A percentile compares a stretch with the other conserved stretches of the same genome.
phyloP scores from a whole-genome alignment of 805 yeast species.

The Spencermartinsiella europaea region DNA sequence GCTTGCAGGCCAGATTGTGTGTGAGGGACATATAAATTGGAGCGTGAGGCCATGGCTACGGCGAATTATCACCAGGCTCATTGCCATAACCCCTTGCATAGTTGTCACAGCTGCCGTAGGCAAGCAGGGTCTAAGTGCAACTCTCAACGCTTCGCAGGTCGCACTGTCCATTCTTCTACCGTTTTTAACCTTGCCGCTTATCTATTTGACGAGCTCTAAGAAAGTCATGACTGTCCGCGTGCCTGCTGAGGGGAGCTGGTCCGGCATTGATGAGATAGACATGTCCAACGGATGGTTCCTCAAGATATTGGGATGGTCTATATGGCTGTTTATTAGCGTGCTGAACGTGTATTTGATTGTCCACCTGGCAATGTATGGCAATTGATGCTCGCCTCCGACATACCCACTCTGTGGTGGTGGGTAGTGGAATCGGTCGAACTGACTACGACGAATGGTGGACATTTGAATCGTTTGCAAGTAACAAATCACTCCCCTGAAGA shows the following conservation, averaged over 20 bases:
- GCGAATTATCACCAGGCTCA: conserved; percentile 67
- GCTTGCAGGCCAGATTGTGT: conserved; percentile 86
- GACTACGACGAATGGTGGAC: too few relatives aligned
- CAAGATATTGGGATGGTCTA: conserved; percentile 43
- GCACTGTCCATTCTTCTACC: conserved; percentile 78
- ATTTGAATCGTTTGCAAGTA: too few relatives aligned
- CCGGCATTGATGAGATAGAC: conserved; percentile 12
- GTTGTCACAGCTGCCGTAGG: conserved; percentile 69
- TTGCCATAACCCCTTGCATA: conserved; percentile 78
- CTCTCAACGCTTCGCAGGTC: conserved; percentile 83
- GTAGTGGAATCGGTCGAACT: too few relatives aligned
- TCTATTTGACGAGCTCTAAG: conserved; percentile 71
- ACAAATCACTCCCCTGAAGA: too few relatives aligned
- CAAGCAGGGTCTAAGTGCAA: conserved; percentile 59
- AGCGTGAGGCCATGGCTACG: conserved; percentile 73
- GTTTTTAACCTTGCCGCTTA: conserved; percentile 76
- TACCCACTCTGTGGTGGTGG: too few relatives aligned
- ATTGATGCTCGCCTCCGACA: too few relatives aligned
- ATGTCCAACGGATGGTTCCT: conserved; percentile 52
- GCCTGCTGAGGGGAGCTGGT: conserved; percentile 1
- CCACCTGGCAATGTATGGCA: conserved; percentile 35
- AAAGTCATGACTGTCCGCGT: conserved; percentile 49
- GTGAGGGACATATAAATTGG: conserved; percentile 89
- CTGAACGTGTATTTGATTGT: conserved; percentile 63
- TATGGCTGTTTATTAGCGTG: conserved; percentile 71